A percentile compares a stretch with the other conserved stretches of the same genome.
Evolutionary conservation across 495 filamentous ascomycete species (phyloP).

Genomic region (Amphirosellinia nigrospora): DNA sequence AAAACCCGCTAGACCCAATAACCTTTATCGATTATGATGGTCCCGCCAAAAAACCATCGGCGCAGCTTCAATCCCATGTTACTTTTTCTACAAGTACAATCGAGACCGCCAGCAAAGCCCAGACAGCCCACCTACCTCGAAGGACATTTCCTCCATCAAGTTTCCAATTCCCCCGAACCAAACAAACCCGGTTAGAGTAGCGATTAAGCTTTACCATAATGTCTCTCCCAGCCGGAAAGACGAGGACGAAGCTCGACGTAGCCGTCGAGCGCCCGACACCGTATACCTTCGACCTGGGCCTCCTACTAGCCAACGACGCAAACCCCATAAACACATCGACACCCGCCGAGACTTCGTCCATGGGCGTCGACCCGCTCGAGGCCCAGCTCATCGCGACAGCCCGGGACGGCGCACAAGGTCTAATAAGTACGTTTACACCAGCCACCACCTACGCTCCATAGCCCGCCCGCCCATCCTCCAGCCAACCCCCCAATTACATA

Average conservation of each 20-base stretch:
- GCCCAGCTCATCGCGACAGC: conserved; percentile 68
- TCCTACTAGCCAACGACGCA: conserved; percentile 80
- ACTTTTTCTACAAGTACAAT: conserved; percentile 27
- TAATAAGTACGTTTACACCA: conserved; percentile 73
- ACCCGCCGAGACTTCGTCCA: conserved; percentile 34
- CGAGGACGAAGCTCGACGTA: conserved; percentile 56
- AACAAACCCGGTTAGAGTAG: not conserved
- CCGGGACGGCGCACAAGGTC: conserved; percentile 83
- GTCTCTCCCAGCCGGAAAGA: conserved; percentile 35
- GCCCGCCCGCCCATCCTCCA: too few species aligned
- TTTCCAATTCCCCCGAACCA: not conserved
- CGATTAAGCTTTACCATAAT: conserved; percentile 34
- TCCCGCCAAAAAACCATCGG: conserved; percentile 36
- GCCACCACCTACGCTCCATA: too few species aligned
- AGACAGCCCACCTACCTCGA: not conserved
- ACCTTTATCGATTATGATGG: conserved; percentile 21
- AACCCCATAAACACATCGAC: conserved; percentile 70
- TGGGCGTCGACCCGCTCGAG: conserved; percentile 58
- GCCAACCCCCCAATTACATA: not conserved
- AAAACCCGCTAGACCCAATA: not conserved
- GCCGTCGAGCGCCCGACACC: conserved; percentile 82
- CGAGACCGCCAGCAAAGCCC: not conserved
- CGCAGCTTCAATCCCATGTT: conserved; percentile 24
- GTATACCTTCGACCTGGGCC: conserved; percentile 90
- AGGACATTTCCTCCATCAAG: not conserved